Evolutionary conservation across 352 stramenopile genomes (phyloP).

Genomic region (Globisporangium polare): DNA sequence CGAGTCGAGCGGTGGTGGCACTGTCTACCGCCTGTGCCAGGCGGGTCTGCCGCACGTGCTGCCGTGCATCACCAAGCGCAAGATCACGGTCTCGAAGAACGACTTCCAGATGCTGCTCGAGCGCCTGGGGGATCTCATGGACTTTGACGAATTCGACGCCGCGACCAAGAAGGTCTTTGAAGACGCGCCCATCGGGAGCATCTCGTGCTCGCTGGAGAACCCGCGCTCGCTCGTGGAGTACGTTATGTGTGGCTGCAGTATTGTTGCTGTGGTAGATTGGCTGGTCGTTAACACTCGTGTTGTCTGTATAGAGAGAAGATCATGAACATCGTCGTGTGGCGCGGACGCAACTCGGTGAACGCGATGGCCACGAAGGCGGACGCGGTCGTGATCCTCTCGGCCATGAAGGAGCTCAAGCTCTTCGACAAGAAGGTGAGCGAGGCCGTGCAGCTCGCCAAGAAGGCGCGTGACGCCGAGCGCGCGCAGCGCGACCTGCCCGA

Average conservation of each 20-base stretch:
- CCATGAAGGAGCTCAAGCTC: conserved; percentile 84
- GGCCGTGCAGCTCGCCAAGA: conserved; percentile 42
- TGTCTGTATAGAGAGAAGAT: conserved; percentile 55
- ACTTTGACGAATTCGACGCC: conserved; percentile 81
- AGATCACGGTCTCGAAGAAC: conserved; percentile 47
- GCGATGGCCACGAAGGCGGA: conserved; percentile 85
- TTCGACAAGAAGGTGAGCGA: conserved; percentile 48
- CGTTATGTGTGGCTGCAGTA: conserved; percentile 2
- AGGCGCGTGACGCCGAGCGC: conserved; percentile 42
- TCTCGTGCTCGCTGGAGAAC: conserved; percentile 67
- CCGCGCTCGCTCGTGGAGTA: conserved; percentile 69
- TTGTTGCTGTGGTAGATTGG: not conserved
- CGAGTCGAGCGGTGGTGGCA: conserved; percentile 56
- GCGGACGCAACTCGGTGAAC: conserved; percentile 83
- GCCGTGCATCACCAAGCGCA: conserved; percentile 73
- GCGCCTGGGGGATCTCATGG: conserved; percentile 72
- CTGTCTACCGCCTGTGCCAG: conserved; percentile 89
- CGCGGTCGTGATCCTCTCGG: conserved; percentile 62
- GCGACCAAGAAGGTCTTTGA: conserved; percentile 44
- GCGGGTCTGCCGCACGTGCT: conserved; percentile 82
- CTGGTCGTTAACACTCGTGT: not conserved
- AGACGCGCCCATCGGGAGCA: conserved; percentile 63
- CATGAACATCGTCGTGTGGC: conserved; percentile 85
- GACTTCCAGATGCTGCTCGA: conserved; percentile 88
- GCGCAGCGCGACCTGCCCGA: conserved; percentile 24